Base-by-base conservation (phyloP, 2,329 filamentous ascomycete species). In the Ophiosphaerella herpotricha region DNA sequence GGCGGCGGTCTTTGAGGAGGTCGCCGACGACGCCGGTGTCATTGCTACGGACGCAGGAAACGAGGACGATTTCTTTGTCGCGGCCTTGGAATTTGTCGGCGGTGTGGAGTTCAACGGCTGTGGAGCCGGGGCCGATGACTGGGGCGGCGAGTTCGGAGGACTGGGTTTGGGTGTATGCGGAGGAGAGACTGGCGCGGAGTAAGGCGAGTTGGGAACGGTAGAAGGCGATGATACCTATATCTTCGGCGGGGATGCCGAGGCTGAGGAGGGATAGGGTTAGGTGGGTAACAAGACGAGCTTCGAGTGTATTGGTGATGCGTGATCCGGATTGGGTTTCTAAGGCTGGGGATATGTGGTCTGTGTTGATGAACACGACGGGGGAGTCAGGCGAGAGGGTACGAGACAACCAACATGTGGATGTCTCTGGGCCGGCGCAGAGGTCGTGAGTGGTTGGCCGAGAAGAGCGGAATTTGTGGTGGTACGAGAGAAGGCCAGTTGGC, bases 71-170 rank as follows among this genome's bases (percentile, higher is more conserved):
- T 67, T 96, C 91, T 70, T 99, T 99, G 75, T 99, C 94, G 8
- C 94, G 85, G 6, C 94, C 94, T 71, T 99, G 94, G 73, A 96
- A 99, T 38, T 93, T 91, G 74, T 99, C 94, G 3, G 94, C 92
- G 0, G 94, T 97, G 74, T 99, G 91, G 82, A 97, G 91, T 74
- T 99, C 94, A 1, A 99, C 85, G n/a, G 54, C 63, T 6, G 64
- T 54, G 8, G 52, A 50, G 2, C 50, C 52, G 14, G 58, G 48
- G n/a, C 56, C 54, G 11, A 51, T 52, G 1, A 39, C 46, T 18
- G 60, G 48, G 3, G 62, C 58, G 2, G 58, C 58, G 36, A 61
- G 61, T 31, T 83, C 82, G 0, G 79, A 75, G 0, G 79, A 75
- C 38, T 61, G 75, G 39, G 60, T 74, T 57, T 52, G 72, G 48